Percentiles rank a stretch among this genome's conserved stretches.
Conservation (phyloP, 371 early-diverging fungal species). For the Chytridium lagenaria region DNA sequence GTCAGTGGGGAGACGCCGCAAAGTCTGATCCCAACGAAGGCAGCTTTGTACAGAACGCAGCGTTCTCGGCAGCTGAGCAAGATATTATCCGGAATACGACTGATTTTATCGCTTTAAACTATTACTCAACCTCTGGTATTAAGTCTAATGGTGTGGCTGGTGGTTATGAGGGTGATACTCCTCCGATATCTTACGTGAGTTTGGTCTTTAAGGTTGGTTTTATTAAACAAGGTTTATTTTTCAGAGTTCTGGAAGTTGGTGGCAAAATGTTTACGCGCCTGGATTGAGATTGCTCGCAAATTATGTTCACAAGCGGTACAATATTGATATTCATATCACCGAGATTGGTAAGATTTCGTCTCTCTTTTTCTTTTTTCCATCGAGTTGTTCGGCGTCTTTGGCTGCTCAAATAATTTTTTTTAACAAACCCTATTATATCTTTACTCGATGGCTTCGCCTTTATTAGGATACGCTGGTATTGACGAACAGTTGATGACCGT, state of each 20-base stretch:
- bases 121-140: constrained; percentile 4
- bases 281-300: neutral
- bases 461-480: neutral
- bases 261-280: neutral
- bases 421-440: too few relatives aligned
- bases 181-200: neutral
- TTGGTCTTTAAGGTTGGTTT: neutral
- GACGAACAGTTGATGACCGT: neutral
- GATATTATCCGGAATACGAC: neutral
- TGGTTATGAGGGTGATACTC: neutral
- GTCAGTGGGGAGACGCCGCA: constrained; percentile 7
- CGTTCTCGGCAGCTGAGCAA: neutral
- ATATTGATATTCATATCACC: constrained; percentile 5
- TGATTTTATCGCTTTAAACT: constrained; percentile 14
- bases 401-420: too few relatives aligned
- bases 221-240: neutral
- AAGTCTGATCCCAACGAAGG: constrained; percentile 4
- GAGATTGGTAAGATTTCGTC: neutral
- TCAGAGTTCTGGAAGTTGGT: neutral
- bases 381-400: too few relatives aligned
- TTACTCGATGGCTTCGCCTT: too few relatives aligned
- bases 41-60: neutral
- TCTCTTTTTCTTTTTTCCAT: too few relatives aligned
- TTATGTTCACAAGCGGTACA: neutral
- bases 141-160: neutral